A percentile compares a stretch with the other conserved stretches of the same genome.
Conservation (phyloP, 345 rosid genomes). For the Hypericum perforatum region DNA sequence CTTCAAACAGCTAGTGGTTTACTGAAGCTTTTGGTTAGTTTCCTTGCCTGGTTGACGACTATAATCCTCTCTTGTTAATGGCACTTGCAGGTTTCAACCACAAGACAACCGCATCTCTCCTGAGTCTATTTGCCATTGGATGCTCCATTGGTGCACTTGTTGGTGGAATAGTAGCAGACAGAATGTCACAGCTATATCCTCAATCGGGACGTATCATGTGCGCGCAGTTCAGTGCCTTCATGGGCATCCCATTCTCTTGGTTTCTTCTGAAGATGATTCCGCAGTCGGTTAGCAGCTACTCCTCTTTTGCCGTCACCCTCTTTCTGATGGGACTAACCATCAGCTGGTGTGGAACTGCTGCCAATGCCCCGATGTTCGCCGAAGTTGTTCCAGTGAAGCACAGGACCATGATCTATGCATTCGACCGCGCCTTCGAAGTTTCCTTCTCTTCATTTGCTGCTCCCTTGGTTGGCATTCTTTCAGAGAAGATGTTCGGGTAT, state of each 20-base stretch:
- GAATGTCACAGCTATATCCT: slow-evolving; percentile 46
- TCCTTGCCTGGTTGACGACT: too few species aligned
- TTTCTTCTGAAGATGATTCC: slow-evolving; percentile 71
- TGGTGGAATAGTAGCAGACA: slow-evolving; percentile 78
- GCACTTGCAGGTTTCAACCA: slow-evolving; percentile 57
- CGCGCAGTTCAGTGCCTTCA: slow-evolving; percentile 89
- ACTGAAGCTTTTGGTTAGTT: too few species aligned
- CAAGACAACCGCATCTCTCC: slow-evolving; percentile 62
- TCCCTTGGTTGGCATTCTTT: slow-evolving; percentile 85
- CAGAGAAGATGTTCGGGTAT: slow-evolving; percentile 75
- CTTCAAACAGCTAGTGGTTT: too few species aligned
- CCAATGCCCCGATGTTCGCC: slow-evolving; percentile 86
- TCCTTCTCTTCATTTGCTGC: slow-evolving; percentile 93
- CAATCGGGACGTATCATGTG: slow-evolving; percentile 80
- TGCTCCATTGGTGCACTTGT: slow-evolving; percentile 60
- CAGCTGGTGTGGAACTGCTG: slow-evolving; percentile 88
- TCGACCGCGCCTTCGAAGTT: slow-evolving; percentile 85
- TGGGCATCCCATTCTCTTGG: slow-evolving; percentile 90
- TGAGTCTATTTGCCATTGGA: slow-evolving; percentile 71
- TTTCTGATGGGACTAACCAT: slow-evolving; percentile 78
- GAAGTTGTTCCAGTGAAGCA: slow-evolving; percentile 70
- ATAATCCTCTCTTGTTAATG: slow-evolving; percentile 3
- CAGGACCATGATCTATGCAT: slow-evolving; percentile 91
- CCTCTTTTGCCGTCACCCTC: slow-evolving; percentile 46
- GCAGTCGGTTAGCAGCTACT: slow-evolving; percentile 54